Evolutionary conservation across 2,329 filamentous ascomycete genomes (phyloP).

Genomic region (Chaetomiaceae sp.): DNA sequence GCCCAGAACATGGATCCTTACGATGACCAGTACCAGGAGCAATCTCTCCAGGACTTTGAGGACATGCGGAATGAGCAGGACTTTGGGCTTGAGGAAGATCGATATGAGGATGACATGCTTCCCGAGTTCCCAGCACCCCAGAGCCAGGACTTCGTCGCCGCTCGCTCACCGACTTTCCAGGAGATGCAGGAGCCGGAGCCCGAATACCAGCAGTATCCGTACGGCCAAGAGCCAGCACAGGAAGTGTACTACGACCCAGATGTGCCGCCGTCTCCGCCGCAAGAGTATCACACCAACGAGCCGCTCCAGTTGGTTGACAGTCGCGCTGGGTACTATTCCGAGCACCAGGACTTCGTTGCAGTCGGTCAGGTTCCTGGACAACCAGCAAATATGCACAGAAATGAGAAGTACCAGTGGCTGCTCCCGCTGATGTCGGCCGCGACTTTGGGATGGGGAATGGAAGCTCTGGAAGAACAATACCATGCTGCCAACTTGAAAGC

Average conservation of each 20-base stretch:
- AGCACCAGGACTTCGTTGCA: background rate
- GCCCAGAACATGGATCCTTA: too few species aligned
- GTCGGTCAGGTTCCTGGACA: background rate
- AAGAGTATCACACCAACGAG: constrained; percentile 5
- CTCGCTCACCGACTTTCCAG: background rate
- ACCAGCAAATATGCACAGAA: background rate
- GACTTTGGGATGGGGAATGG: constrained; percentile 15
- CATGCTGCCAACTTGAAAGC: background rate
- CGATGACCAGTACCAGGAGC: too few species aligned
- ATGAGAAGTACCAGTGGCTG: constrained; percentile 15
- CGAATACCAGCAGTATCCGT: background rate
- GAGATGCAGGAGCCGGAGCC: background rate
- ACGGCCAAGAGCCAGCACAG: background rate
- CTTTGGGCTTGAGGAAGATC: background rate
- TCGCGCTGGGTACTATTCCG: background rate
- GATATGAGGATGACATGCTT: background rate
- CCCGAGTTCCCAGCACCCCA: background rate
- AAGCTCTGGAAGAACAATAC: constrained; percentile 14
- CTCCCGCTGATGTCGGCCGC: constrained; percentile 16
- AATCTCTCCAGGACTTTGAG: too few species aligned
- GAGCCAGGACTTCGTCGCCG: background rate
- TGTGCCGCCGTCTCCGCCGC: background rate
- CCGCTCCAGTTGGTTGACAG: constrained; percentile 6
- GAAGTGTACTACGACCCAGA: constrained; percentile 4
- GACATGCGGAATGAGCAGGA: too few species aligned